A percentile compares a stretch with the other conserved stretches of the same genome.
These are phyloP conservation scores for Leishmania lainsoni DNA, from an alignment of 208 protist species.

Conservation along the genomic window DNA sequence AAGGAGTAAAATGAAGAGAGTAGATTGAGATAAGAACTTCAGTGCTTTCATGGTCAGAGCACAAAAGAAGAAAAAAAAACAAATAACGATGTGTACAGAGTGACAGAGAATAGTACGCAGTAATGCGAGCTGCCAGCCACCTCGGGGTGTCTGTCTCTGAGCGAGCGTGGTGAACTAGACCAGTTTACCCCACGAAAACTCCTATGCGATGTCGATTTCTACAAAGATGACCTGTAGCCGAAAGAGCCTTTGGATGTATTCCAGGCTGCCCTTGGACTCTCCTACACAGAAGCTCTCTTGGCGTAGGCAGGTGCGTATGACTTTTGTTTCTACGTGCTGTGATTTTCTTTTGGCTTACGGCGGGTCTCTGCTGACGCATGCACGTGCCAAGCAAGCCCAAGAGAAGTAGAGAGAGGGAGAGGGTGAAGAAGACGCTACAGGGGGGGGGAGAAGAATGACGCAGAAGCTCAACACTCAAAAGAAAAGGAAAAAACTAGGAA, in stretches of 20 bases:
- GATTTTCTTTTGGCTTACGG: background rate
- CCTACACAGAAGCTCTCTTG: background rate
- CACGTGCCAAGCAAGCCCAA: background rate
- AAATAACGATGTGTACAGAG: background rate
- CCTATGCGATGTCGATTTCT: background rate
- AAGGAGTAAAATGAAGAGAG: background rate
- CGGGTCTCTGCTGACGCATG: background rate
- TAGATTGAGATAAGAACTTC: background rate
- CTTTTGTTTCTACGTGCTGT: background rate
- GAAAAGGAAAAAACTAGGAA: slow-evolving; percentile 13
- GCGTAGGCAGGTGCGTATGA: too few relatives aligned
- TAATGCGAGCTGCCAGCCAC: background rate
- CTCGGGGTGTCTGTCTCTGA: slow-evolving; percentile 1
- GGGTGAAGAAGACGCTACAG: background rate
- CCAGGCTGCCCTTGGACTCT: background rate
- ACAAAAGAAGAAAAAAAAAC: background rate
- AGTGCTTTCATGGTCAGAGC: background rate
- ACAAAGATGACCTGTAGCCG: background rate
- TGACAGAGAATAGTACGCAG: background rate
- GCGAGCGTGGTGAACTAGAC: background rate
- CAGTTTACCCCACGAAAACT: background rate
- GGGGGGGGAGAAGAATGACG: background rate
- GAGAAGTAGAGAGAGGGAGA: background rate
- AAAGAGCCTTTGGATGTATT: background rate
- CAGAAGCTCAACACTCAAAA: background rate